Evolutionary conservation across 2,329 filamentous ascomycete species (phyloP).

Genomic region (Aspergillus bombycis): DNA sequence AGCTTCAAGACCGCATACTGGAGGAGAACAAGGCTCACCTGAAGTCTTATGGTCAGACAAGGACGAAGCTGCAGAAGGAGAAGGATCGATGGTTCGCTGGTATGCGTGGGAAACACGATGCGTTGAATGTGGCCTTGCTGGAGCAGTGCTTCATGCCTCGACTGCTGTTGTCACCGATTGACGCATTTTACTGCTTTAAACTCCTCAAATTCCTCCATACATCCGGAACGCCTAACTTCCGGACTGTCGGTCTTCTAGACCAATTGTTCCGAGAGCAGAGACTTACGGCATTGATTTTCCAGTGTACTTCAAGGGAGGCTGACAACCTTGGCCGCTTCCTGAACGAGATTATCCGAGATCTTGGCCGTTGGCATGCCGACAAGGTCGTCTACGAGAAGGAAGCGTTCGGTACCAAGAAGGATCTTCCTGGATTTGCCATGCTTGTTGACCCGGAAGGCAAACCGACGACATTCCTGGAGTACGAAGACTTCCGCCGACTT

Average conservation of each 20-base stretch:
- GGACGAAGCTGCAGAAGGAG: constrained; percentile 71
- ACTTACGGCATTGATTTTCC: constrained; percentile 80
- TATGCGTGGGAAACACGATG: constrained; percentile 64
- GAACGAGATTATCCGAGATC: constrained; percentile 76
- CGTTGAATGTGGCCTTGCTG: constrained; percentile 74
- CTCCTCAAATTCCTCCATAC: constrained; percentile 87
- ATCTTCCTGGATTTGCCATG: constrained; percentile 78
- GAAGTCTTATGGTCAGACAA: constrained; percentile 67
- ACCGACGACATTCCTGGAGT: constrained; percentile 73
- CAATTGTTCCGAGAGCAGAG: constrained; percentile 82
- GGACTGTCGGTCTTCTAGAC: constrained; percentile 80
- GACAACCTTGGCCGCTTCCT: constrained; percentile 93
- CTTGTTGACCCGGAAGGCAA: constrained; percentile 71
- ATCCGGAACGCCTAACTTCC: constrained; percentile 81
- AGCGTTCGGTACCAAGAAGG: constrained; percentile 67
- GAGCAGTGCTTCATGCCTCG: constrained; percentile 94
- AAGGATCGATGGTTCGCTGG: constrained; percentile 78
- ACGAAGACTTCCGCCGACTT: constrained; percentile 81
- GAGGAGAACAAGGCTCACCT: constrained; percentile 74
- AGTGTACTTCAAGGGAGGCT: constrained; percentile 85
- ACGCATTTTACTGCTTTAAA: constrained; percentile 85
- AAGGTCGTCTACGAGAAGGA: constrained; percentile 78
- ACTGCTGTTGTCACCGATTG: constrained; percentile 77
- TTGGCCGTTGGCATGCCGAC: constrained; percentile 82
- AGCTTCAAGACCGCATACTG: constrained; percentile 70